phyloP scores from a whole-genome alignment of 371 early-diverging fungal genomes.

The Circinella minor region DNA sequence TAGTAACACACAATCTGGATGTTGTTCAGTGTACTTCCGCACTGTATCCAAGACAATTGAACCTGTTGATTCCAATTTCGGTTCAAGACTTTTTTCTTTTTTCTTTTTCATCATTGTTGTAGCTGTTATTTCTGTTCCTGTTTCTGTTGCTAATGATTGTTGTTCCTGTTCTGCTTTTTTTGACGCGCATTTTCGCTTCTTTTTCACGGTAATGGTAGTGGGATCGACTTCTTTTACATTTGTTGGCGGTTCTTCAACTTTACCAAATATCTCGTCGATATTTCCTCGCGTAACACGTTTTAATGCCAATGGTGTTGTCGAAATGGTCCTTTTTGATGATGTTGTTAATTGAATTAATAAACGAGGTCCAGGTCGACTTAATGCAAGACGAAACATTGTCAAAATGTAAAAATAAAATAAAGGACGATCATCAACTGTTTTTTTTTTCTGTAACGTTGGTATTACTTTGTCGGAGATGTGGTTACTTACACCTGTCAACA shows the following conservation, averaged over 20 bases:
- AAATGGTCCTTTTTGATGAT: not conserved
- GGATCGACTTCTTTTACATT: too few species aligned
- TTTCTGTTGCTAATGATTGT: too few species aligned
- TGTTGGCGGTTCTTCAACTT: not conserved
- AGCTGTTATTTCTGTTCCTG: not conserved
- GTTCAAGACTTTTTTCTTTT: slow-evolving; percentile 11
- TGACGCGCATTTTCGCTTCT: not conserved
- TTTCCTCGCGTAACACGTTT: not conserved
- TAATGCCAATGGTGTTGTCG: not conserved
- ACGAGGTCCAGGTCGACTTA: not conserved
- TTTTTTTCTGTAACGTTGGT: too few species aligned
- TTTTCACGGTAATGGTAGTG: too few species aligned
- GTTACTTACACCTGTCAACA: too few species aligned
- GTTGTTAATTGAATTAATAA: not conserved
- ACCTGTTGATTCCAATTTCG: slow-evolving; percentile 31
- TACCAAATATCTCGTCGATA: not conserved
- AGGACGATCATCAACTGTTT: too few species aligned
- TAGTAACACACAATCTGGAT: slow-evolving; percentile 81
- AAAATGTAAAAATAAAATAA: not conserved
- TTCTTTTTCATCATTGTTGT: not conserved
- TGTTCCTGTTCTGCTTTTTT: not conserved
- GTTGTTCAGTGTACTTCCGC: slow-evolving; percentile 64
- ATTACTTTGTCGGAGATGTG: too few species aligned
- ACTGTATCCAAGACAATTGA: slow-evolving; percentile 60
- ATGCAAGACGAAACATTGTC: not conserved